These are phyloP conservation scores for Blakeslea trispora DNA, from an alignment of 371 early-diverging fungal genomes.

Conservation along the genomic window DNA sequence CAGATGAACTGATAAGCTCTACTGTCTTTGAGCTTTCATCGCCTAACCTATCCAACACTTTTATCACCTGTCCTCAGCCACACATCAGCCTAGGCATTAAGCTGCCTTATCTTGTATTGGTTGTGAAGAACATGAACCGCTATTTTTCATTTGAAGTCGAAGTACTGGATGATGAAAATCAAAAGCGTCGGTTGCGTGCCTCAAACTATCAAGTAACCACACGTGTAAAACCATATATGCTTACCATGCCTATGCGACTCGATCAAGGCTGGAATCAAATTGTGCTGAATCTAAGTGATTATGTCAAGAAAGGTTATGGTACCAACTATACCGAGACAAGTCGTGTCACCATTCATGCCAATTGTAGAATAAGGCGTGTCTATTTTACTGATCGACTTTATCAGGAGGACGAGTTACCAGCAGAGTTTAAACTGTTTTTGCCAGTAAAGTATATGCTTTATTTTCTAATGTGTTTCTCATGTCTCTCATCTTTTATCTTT, in stretches of 20 bases:
- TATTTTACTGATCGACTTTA: conserved; percentile 91
- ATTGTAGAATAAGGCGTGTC: conserved; percentile 83
- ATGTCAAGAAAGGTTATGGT: conserved; percentile 86
- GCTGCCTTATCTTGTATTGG: conserved; percentile 84
- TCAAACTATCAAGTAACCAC: conserved; percentile 92
- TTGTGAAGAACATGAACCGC: conserved; percentile 85
- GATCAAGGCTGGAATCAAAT: conserved; percentile 98
- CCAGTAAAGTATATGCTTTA: no score
- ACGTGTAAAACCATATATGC: conserved; percentile 84
- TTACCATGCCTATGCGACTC: conserved; percentile 92
- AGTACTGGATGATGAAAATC: conserved; percentile 80
- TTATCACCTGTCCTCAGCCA: conserved; percentile 83
- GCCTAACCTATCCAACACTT: conserved; percentile 80
- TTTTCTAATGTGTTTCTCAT: no score
- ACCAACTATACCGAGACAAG: conserved; percentile 87
- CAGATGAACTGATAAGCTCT: conserved; percentile 83
- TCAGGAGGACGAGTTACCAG: conserved; percentile 91
- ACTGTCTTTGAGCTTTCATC: conserved; percentile 82
- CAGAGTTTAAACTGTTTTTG: conserved; percentile 89
- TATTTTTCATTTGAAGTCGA: conserved; percentile 93
- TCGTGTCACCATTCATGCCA: conserved; percentile 91
- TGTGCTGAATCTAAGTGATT: conserved; percentile 84
- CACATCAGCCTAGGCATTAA: conserved; percentile 89
- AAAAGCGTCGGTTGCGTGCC: conserved; percentile 79
- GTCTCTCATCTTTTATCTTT: no score